Percentiles rank a stretch among this genome's conserved stretches.
Conservation (phyloP, 2,329 filamentous ascomycete species). For the Aureobasidium namibiae region DNA sequence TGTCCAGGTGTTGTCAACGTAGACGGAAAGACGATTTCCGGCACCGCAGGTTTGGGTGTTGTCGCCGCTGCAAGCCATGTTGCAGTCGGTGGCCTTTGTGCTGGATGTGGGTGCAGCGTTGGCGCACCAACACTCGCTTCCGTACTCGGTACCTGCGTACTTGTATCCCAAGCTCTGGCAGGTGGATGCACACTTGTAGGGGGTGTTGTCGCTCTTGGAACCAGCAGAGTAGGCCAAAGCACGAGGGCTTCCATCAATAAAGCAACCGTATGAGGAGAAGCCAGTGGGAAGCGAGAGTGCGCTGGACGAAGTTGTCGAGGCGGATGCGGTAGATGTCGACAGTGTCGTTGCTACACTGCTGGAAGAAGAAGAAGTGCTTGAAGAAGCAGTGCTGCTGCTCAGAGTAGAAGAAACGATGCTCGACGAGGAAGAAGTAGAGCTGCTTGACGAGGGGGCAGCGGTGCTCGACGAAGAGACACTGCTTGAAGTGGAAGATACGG, state of each 20-base stretch:
- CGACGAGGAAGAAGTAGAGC: not conserved
- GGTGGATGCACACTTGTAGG: constrained; percentile 19
- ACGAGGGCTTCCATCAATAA: constrained; percentile 20
- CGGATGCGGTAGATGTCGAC: constrained; percentile 14
- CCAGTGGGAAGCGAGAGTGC: constrained; percentile 13
- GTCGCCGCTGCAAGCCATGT: constrained; percentile 24
- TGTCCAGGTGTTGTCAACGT: constrained; percentile 20
- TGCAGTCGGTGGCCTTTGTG: constrained; percentile 19
- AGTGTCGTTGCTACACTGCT: constrained; percentile 6
- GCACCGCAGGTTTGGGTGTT: constrained; percentile 23
- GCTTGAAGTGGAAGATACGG: not conserved
- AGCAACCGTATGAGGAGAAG: constrained; percentile 23
- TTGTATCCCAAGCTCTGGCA: constrained; percentile 24
- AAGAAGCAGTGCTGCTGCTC: not conserved
- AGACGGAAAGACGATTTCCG: constrained; percentile 19
- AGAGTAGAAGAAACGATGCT: not conserved
- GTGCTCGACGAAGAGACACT: not conserved
- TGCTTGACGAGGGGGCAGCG: not conserved
- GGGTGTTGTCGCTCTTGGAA: constrained; percentile 18
- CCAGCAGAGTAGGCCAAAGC: constrained; percentile 18
- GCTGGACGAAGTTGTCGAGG: constrained; percentile 5
- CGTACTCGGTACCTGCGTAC: constrained; percentile 34
- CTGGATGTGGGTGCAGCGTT: constrained; percentile 18
- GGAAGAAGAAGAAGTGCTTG: constrained; percentile 5
- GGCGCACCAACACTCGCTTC: constrained; percentile 28